A percentile compares a stretch with the other conserved stretches of the same genome.
phyloP scores from a whole-genome alignment of 192 early-diverging fungal genomes.

The Coemansia umbellata region DNA sequence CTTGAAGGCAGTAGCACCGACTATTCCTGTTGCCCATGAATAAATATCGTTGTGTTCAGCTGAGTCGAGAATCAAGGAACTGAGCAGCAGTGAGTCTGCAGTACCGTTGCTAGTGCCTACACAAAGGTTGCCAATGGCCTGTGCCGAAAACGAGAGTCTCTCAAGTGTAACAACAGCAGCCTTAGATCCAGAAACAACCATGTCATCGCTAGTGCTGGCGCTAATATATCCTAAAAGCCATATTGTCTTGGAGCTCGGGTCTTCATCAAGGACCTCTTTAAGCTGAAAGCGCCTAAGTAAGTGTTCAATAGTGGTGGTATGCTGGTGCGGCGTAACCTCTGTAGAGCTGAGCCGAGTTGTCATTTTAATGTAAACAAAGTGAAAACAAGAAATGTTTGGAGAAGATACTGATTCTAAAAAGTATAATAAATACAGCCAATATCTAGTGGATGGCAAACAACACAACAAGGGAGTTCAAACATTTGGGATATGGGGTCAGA shows the following conservation, averaged over 20 bases:
- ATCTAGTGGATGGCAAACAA: no score
- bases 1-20: constrained; percentile 22
- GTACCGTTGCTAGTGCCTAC: not conserved
- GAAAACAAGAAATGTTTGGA: no score
- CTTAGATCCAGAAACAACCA: constrained; percentile 10
- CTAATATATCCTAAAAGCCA: constrained; percentile 34
- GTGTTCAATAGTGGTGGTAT: no score
- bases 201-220: not conserved
- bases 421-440: no score
- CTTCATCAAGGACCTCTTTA: constrained; percentile 39
- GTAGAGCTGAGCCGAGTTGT: no score
- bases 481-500: no score
- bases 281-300: constrained; percentile 21
- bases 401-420: no score
- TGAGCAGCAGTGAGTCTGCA: not conserved
- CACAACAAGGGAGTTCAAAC: no score
- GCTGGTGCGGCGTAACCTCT: no score
- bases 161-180: constrained; percentile 39
- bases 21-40: constrained; percentile 56
- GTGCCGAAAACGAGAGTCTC: constrained; percentile 19
- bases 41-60: constrained; percentile 66
- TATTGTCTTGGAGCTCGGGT: constrained; percentile 32
- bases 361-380: no score
- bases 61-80: constrained; percentile 15
- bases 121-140: not conserved